phyloP scores from a whole-genome alignment of 208 protist species.

The Acanthamoeba healyi region DNA sequence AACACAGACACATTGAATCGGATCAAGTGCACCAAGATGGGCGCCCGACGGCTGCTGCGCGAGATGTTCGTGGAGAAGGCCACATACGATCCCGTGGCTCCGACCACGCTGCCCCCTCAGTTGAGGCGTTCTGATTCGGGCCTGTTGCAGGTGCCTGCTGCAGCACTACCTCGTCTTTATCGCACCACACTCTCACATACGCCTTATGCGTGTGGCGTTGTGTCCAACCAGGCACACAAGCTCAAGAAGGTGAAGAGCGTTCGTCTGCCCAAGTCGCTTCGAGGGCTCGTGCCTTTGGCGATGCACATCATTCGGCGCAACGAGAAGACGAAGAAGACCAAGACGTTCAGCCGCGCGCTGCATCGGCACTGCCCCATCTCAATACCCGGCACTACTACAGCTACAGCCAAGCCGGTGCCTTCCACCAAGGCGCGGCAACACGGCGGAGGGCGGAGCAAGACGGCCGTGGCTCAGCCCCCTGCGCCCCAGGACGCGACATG shows the following conservation, averaged over 20 bases:
- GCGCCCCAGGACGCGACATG: too few relatives aligned
- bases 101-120: neutral
- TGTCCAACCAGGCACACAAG: neutral
- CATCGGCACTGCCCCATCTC: slow-evolving; percentile 47
- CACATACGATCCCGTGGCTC: neutral
- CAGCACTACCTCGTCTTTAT: neutral
- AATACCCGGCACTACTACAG: neutral
- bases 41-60: slow-evolving; percentile 13
- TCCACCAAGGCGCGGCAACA: neutral
- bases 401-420: neutral
- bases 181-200: neutral
- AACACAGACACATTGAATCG: slow-evolving; percentile 33
- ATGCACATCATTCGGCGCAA: slow-evolving; percentile 52
- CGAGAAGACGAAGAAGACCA: slow-evolving; percentile 43
- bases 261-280: slow-evolving; percentile 4
- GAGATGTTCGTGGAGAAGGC: slow-evolving; percentile 1
- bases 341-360: slow-evolving; percentile 35
- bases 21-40: slow-evolving; percentile 21
- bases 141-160: neutral
- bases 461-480: too few relatives aligned
- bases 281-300: neutral
- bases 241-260: slow-evolving; percentile 32
- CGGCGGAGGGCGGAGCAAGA: too few relatives aligned
- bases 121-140: neutral
- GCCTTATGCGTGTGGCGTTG: neutral